Conservation (phyloP, 192 early-diverging fungal species). For the Neocallimastix lanati region DNA sequence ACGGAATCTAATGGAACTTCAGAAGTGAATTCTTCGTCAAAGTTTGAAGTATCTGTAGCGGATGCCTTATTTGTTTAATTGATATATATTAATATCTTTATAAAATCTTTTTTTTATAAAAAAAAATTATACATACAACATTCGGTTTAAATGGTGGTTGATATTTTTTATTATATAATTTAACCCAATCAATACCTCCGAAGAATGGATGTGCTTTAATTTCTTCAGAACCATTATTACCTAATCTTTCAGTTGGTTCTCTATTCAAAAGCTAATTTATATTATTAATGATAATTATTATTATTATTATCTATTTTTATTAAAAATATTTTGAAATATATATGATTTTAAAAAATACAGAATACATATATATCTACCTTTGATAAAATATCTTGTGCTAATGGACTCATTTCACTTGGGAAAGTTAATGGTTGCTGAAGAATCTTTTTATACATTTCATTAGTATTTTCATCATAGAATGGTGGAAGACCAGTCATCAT, state of each 20-base stretch:
- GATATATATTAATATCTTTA: too few species aligned
- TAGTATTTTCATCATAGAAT: constrained; percentile 85
- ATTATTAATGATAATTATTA: too few species aligned
- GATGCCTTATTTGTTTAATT: constrained; percentile 10
- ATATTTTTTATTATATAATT: constrained; percentile 74
- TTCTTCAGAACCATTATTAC: constrained; percentile 57
- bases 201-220: constrained; percentile 90
- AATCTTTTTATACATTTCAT: constrained; percentile 90
- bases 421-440: constrained; percentile 58
- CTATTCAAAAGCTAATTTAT: not conserved
- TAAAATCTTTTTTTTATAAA: too few species aligned
- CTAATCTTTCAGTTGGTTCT: constrained; percentile 51
- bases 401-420: constrained; percentile 1
- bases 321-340: too few species aligned
- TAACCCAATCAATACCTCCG: constrained; percentile 73
- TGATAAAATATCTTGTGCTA: not conserved
- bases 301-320: too few species aligned
- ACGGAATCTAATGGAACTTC: constrained; percentile 79
- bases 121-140: constrained; percentile 18
- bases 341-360: too few species aligned
- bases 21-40: constrained; percentile 96
- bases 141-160: constrained; percentile 85
- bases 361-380: not conserved
- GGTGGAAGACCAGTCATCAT: constrained; percentile 79
- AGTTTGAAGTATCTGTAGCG: constrained; percentile 87